Base-by-base conservation (phyloP, 2,329 filamentous ascomycete species). In the Chrysosporium queenslandicum region DNA sequence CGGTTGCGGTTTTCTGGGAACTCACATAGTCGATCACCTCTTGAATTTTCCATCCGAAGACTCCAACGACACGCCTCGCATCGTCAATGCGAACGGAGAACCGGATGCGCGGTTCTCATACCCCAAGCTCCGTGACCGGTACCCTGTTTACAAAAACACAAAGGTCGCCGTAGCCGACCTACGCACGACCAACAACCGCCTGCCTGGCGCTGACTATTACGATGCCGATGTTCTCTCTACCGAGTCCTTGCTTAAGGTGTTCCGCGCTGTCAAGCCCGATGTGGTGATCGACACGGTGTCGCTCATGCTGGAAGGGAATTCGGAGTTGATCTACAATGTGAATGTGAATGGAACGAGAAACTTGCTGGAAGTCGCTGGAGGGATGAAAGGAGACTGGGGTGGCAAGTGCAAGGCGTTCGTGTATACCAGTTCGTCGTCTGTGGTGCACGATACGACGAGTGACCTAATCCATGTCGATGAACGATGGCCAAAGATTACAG, bases 241-340 rank as follows among this genome's bases (percentile, higher is more conserved):
- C 16, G 73, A 75, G 51, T 76, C 75, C 56, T 75, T 92, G 57
- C 66, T 78, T 37, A 72, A 76, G 34, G 71, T 87, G 41, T 82
- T 97, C 61, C 68, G 76, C 29, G 74, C 80, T 57, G 75, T 82
- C 51, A 79, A 78, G 61, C 90, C 91, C 18, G 82, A 89, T 64
- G 80, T 94, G 12, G 87, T 98, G 48, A 84, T 97, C 63, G 91
- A 98, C 70, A 94, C 90, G 1, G 92, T 91, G 18, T 87, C 83
- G 30, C 86, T 87, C 63, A 72, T 63, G 69, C 77, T 63, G 69
- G 76, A 61, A 7, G 68, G 66, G 14, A 68, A 70, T 51, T 75
- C 83, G 58, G 76, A 78, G 16, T 70, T 87, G 32, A 85, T 92
- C 66, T 80, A 80, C 61, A 83, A 82, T 66, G 86, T 97, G 65